Percentiles rank a stretch among this genome's conserved stretches.
phyloP scores from a whole-genome alignment of 345 rosid species.

The Dipteronia sinensis region DNA sequence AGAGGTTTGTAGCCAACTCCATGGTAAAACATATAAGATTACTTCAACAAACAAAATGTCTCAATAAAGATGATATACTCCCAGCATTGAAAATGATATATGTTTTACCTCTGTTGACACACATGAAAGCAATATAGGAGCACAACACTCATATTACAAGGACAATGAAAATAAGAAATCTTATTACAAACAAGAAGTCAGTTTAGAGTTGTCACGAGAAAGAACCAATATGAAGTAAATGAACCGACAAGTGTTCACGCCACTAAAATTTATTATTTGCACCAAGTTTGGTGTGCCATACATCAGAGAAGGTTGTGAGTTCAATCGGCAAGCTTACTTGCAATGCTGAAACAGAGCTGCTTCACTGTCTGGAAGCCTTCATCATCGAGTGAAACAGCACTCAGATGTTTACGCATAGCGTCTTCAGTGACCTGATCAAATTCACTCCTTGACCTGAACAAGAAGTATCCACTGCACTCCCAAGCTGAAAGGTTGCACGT shows the following conservation, averaged over 20 bases:
- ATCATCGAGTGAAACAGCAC: conserved; percentile 29
- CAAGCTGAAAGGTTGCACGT: conserved; percentile 34
- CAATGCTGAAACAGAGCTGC: conserved; percentile 35
- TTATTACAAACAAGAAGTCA: background rate
- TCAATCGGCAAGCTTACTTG: conserved; percentile 24
- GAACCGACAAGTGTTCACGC: background rate
- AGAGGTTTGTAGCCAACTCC: no score
- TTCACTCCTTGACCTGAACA: conserved; percentile 32
- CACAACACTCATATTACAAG: background rate
- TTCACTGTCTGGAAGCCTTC: conserved; percentile 33
- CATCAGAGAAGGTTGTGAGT: conserved; percentile 9
- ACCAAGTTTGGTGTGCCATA: conserved; percentile 13
- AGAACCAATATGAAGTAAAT: background rate
- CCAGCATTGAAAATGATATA: no score
- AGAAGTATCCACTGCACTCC: conserved; percentile 44
- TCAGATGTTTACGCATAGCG: conserved; percentile 26
- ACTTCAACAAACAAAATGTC: no score
- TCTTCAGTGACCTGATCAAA: conserved; percentile 37
- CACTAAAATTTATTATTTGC: background rate
- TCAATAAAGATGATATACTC: no score
- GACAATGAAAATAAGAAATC: background rate
- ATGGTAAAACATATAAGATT: no score
- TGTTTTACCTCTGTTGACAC: no score
- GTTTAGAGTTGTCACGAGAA: background rate
- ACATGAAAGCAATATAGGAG: background rate